Base-by-base conservation (phyloP, 768 basidiomycete genomes). In the Termitomyces sp. region DNA sequence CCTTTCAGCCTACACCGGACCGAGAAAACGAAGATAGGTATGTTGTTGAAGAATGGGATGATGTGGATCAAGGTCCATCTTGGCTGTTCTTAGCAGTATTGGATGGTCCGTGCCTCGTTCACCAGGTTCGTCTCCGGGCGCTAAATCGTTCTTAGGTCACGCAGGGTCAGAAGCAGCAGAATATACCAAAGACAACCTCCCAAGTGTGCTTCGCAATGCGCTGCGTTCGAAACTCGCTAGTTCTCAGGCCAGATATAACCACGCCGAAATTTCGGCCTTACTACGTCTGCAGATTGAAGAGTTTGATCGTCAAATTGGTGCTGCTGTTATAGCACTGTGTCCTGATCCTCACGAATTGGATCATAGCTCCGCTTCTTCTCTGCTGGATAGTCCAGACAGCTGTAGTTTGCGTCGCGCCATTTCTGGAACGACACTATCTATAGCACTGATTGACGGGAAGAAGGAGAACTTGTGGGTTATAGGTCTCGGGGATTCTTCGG, bases 81-180 rank as follows among this genome's bases (percentile, higher is more conserved):
- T 63, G 61, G 61, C 20, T 59, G 50, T 63, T 63, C 47, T 12
- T 63, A 50, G 61, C 61, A 13, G 61, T 63, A 6, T 51, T 63
- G 26, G 61, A 63, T 40, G 61, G 61, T 59, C 12, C 35, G 54
- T 14, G 14, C n/a, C 32, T 43, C 33, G 20, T 54, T 41, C 35
- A 18, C 26, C 26, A 16, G 38, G 13, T 16, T 48, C 20, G 2
- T 4, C n/a, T 26, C 16, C 1, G 7, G 9, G 26, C 4, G 28
- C 14, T 59, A 33, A 30, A 26, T 13, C 35, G 49, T 35, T 40
- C 20, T 20, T 40, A 63, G 55, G 55, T 8, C 61, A 63, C 40
- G 61, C 49, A 14, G 61, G 61, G 23, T 40, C 58, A 46, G 58
- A 59, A 40, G 57, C 58, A 23, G 61, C 50, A 38, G 46, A 59